Evolutionary conservation across 2,329 filamentous ascomycete genomes (phyloP), one percentile per base, ranked within the genome.

Genomic region (Calonectria multiphialidica): DNA sequence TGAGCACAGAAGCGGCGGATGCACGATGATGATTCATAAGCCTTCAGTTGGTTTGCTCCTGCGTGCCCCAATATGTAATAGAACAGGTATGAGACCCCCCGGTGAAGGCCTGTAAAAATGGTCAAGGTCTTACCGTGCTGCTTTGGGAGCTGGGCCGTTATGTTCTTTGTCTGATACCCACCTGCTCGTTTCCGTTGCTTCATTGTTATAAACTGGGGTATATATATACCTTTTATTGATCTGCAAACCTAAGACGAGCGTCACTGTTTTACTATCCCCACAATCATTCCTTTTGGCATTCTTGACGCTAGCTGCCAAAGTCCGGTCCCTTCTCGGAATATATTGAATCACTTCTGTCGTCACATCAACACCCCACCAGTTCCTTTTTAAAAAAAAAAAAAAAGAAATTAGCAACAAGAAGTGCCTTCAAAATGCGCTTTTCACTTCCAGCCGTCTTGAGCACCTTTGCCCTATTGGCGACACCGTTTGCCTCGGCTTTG

Each of bases 401-500:
- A 8, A 30, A 30, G 28, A 30, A 30, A 8, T 30, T 8, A 30
- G 28, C 8, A 30, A 30, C 28, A 30, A 8, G 5, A 30, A 30
- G 28, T 30, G 28, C 28, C 44, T 21, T 12, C 5, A 37, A 4
- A 49, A 79, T 79, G 78, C 77, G 71, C 55, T 55, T 80, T 72
- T 71, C 75, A 18, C 30, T 69, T 37, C 65, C 72, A 25, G 45
- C 74, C 49, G 42, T 77, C 30, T 42, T 64, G 18, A 42, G 72
- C 33, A 50, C 44, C 42, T 35, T 74, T 40, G 23, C 64, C 62
- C 33, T 79, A 45, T 53, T 73, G 59, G 44, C 68, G 12, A 23
- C 37, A 23, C 9, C 66, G 5, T 68, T 70, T 25, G 73, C 77
- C 50, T 73, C 72, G 12, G 33, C 63, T 28, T 45, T 67, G 10